phyloP scores from a whole-genome alignment of 2,329 filamentous ascomycete species.

The Penicillium sp. region DNA sequence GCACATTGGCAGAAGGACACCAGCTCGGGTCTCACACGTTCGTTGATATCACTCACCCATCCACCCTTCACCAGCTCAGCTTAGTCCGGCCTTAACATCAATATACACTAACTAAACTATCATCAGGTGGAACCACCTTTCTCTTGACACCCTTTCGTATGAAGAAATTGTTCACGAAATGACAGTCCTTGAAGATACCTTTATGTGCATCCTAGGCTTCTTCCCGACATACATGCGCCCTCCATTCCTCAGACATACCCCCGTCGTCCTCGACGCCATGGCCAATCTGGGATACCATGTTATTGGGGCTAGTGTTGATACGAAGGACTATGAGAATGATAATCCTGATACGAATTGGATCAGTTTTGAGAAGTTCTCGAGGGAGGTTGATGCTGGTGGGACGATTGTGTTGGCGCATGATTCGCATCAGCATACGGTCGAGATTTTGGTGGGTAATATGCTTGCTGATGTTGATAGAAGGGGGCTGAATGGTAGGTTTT shows the following conservation, averaged over 20 bases:
- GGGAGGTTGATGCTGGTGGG: slow-evolving; percentile 33
- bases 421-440: slow-evolving; percentile 37
- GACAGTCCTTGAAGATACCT: slow-evolving; percentile 40
- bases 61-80: not conserved
- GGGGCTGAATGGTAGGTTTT: slow-evolving; percentile 39
- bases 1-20: slow-evolving; percentile 41
- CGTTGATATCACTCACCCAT: slow-evolving; percentile 4
- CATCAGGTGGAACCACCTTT: slow-evolving; percentile 40
- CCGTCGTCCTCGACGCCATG: slow-evolving; percentile 36
- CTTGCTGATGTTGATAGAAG: slow-evolving; percentile 38
- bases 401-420: slow-evolving; percentile 40
- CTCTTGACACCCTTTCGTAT: slow-evolving; percentile 36
- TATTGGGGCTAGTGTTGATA: slow-evolving; percentile 44
- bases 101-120: not conserved
- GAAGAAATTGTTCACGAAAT: slow-evolving; percentile 40
- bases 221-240: slow-evolving; percentile 51
- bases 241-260: slow-evolving; percentile 42
- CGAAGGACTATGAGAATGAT: slow-evolving; percentile 43
- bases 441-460: slow-evolving; percentile 33
- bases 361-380: slow-evolving; percentile 33
- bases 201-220: slow-evolving; percentile 43
- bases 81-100: not conserved
- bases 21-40: slow-evolving; percentile 50
- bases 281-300: slow-evolving; percentile 47
- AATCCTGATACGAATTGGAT: slow-evolving; percentile 27